These are phyloP conservation scores for Polygonum aviculare DNA, from an alignment of 148 eudicot genomes.

Conservation along the genomic window DNA sequence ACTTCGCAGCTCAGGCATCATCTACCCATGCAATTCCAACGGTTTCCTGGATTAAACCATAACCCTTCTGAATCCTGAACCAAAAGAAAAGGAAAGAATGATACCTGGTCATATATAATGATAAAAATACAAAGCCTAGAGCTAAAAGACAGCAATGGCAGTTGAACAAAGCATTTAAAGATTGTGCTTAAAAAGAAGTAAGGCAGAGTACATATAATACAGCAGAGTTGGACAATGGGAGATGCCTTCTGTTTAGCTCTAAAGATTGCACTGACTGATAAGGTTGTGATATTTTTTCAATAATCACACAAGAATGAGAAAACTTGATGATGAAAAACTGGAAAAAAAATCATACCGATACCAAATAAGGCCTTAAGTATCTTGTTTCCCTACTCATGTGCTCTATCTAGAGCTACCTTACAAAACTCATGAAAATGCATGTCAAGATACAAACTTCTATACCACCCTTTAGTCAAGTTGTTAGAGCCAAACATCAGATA, in stretches of 20 bases:
- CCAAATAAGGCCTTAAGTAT: neutral
- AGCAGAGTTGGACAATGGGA: neutral
- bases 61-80: constrained; percentile 25
- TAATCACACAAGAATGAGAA: neutral
- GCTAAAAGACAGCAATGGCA: neutral
- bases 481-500: neutral
- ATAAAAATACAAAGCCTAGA: neutral
- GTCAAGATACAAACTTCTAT: neutral
- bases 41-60: constrained; percentile 28
- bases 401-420: neutral
- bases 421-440: neutral
- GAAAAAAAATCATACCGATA: neutral
- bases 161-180: neutral
- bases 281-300: neutral
- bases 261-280: neutral
- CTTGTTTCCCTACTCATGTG: neutral
- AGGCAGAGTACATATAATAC: neutral
- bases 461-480: neutral
- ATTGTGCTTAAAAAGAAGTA: neutral
- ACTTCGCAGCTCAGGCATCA: constrained; percentile 98
- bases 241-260: neutral
- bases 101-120: neutral
- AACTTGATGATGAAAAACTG: neutral
- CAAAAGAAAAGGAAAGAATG: neutral
- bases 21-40: constrained; percentile 79